A percentile compares a stretch with the other conserved stretches of the same genome.
Evolutionary conservation across 2,329 filamentous ascomycete genomes (phyloP).

Genomic region (Fusarium neocosmosporiellum): DNA sequence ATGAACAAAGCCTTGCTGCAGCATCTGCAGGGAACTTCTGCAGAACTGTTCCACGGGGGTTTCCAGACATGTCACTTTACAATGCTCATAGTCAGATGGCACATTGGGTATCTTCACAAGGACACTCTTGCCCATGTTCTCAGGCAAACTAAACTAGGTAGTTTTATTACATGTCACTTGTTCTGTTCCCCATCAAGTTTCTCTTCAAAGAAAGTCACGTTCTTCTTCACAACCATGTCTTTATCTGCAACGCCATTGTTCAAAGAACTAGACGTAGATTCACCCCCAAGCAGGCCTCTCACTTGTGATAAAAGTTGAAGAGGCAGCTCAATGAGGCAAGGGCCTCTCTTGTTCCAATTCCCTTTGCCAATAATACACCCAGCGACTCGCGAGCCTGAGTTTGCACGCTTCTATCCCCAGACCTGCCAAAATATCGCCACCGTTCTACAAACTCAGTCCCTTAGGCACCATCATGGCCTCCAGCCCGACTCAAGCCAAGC

Average conservation of each 20-base stretch:
- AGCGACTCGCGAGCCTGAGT: background rate
- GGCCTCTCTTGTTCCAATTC: background rate
- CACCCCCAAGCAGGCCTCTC: background rate
- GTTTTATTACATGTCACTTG: background rate
- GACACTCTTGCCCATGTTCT: background rate
- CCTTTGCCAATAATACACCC: background rate
- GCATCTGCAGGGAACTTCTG: background rate
- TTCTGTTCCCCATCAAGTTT: background rate
- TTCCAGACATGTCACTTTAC: background rate
- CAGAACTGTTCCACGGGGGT: background rate
- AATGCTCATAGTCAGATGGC: background rate
- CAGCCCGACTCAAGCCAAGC: background rate
- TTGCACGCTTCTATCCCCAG: background rate
- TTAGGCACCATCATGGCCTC: background rate
- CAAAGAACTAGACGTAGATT: background rate
- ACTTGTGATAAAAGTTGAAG: constrained; percentile 2
- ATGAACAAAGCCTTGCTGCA: background rate
- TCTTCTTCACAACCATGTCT: background rate
- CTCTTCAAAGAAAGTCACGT: background rate
- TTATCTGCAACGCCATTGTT: constrained; percentile 18
- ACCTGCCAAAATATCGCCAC: background rate
- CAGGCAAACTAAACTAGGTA: background rate
- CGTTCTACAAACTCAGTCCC: background rate
- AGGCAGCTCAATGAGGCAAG: background rate
- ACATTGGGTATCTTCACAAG: background rate